Evolutionary conservation across 2,329 filamentous ascomycete species (phyloP).

Genomic region (Xylariaceae sp.): DNA sequence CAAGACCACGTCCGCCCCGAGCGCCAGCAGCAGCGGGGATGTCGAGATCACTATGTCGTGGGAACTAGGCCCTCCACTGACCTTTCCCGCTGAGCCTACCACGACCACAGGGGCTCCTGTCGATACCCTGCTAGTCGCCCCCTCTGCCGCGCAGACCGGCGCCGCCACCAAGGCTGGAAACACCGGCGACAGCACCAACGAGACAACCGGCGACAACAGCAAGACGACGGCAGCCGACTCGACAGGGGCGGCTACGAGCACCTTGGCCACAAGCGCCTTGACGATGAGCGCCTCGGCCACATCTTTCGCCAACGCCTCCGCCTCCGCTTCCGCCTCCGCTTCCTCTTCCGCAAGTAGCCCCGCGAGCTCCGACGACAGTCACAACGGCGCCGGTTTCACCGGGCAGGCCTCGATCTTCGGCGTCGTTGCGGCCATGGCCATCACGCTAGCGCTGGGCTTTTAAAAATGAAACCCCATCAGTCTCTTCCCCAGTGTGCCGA

Average conservation of each 20-base stretch:
- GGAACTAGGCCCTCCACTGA: constrained; percentile 10
- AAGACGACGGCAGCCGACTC: no score
- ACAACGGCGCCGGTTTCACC: constrained; percentile 14
- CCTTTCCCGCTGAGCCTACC: constrained; percentile 3
- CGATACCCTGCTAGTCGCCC: background rate
- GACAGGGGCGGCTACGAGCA: background rate
- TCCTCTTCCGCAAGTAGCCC: constrained; percentile 3
- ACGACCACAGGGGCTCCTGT: background rate
- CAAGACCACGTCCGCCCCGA: constrained; percentile 5
- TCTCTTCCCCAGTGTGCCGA: background rate
- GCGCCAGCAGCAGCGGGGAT: constrained; percentile 2
- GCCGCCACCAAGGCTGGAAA: background rate
- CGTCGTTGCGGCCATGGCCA: constrained; percentile 27
- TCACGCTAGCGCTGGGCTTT: constrained; percentile 25
- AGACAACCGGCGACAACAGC: no score
- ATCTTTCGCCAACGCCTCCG: constrained; percentile 3
- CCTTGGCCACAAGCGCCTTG: background rate
- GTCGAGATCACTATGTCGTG: constrained; percentile 6
- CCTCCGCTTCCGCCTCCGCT: constrained; percentile 1
- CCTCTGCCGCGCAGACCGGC: background rate
- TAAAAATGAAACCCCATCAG: constrained; percentile 2
- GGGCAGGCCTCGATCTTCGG: constrained; percentile 25
- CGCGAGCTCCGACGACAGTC: constrained; percentile 4
- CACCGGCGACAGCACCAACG: background rate
- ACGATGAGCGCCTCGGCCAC: background rate